phyloP scores from a whole-genome alignment of 2,329 filamentous ascomycete genomes.

The Diaporthe eres region DNA sequence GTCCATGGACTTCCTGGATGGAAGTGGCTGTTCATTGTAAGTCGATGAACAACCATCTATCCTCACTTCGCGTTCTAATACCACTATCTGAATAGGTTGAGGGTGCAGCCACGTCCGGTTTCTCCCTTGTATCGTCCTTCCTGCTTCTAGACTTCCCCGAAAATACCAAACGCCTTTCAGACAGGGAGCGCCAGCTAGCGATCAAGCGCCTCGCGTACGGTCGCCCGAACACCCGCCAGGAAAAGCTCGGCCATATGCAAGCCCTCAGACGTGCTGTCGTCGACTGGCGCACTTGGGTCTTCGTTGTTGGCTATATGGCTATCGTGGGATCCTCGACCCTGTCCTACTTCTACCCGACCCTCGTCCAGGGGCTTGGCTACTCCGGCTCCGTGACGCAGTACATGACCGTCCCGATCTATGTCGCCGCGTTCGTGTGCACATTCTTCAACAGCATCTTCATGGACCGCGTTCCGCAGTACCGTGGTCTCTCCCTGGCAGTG shows the following conservation, averaged over 20 bases:
- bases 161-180: conserved; percentile 69
- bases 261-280: conserved; percentile 50
- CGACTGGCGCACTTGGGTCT: conserved; percentile 58
- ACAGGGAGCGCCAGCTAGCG: conserved; percentile 72
- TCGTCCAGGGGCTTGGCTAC: conserved; percentile 66
- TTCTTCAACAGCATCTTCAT: conserved; percentile 61
- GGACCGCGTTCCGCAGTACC: conserved; percentile 60
- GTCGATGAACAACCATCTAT: neutral
- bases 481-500: conserved; percentile 62
- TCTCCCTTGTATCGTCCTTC: conserved; percentile 68
- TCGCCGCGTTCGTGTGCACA: conserved; percentile 64
- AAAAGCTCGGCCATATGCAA: conserved; percentile 61
- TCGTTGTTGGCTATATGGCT: conserved; percentile 58
- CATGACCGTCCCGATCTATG: conserved; percentile 68
- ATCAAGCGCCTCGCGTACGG: conserved; percentile 68
- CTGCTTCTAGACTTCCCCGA: conserved; percentile 80
- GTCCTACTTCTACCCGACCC: conserved; percentile 68
- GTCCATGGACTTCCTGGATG: conserved; percentile 60
- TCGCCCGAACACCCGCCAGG: conserved; percentile 60
- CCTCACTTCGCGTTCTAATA: neutral
- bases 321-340: conserved; percentile 61
- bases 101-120: conserved; percentile 71
- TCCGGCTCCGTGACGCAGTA: conserved; percentile 61
- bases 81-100: conserved; percentile 57
- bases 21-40: conserved; percentile 59